Evolutionary conservation across 306 rosid species (phyloP).

Genomic region (Medicago lupulina): DNA sequence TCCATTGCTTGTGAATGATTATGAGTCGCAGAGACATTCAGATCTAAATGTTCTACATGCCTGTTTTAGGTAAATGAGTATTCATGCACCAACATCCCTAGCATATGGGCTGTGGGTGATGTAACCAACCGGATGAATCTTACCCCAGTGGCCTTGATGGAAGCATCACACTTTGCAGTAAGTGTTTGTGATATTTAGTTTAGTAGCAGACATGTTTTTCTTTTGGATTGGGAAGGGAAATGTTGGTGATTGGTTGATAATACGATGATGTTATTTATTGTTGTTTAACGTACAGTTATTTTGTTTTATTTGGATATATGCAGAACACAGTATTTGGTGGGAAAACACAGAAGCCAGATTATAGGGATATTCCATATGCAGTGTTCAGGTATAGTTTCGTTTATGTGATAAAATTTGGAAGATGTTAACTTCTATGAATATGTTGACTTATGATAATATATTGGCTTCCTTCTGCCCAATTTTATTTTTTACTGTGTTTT

Average conservation of each 20-base stretch:
- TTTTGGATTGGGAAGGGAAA: conserved; percentile 11
- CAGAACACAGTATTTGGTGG: conserved; percentile 94
- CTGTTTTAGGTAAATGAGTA: conserved; percentile 76
- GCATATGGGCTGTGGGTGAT: conserved; percentile 97
- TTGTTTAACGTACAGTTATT: conserved; percentile 26
- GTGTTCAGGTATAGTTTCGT: conserved; percentile 52
- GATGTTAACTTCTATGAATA: conserved; percentile 15
- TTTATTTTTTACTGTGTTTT: conserved; percentile 21
- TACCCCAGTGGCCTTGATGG: conserved; percentile 97
- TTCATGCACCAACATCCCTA: conserved; percentile 77
- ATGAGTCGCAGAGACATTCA: background rate
- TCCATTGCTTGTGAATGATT: conserved; percentile 6
- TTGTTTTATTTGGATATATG: conserved; percentile 29
- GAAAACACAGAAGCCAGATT: conserved; percentile 72
- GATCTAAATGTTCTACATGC: conserved; percentile 32
- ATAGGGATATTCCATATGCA: conserved; percentile 58
- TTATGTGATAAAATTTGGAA: background rate
- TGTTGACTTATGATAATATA: conserved; percentile 2
- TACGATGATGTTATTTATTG: conserved; percentile 11
- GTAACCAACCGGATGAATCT: conserved; percentile 89
- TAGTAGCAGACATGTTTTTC: conserved; percentile 19
- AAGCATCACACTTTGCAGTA: conserved; percentile 85
- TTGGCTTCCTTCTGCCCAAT: conserved; percentile 26
- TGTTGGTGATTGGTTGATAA: background rate
- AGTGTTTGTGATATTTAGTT: conserved; percentile 45